Conservation (phyloP, 257 asterid species). For the Hygrophila difformis region DNA sequence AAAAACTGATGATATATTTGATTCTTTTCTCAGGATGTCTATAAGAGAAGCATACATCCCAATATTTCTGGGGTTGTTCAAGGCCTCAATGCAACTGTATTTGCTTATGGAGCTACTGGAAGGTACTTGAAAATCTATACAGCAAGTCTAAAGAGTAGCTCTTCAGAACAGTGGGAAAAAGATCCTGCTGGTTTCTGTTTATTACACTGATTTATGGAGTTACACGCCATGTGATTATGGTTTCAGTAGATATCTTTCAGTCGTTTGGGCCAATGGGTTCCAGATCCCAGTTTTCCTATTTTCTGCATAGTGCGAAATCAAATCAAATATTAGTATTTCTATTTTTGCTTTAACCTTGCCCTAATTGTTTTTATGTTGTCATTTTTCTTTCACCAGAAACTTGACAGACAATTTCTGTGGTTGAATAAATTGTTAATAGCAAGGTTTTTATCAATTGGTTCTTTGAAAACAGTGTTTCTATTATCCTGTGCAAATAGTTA, state of each 20-base stretch:
- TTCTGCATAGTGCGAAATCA: constrained; percentile 9
- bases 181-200: constrained; percentile 8
- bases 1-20: constrained; percentile 12
- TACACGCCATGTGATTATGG: constrained; percentile 5
- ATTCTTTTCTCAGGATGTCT: constrained; percentile 57
- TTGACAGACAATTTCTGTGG: background rate
- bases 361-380: constrained; percentile 3
- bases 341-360: constrained; percentile 6
- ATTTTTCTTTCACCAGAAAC: background rate
- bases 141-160: constrained; percentile 8
- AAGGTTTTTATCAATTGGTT: background rate
- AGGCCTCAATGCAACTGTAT: constrained; percentile 94
- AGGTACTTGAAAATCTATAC: constrained; percentile 41
- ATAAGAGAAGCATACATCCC: constrained; percentile 50
- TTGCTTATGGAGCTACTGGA: constrained; percentile 98
- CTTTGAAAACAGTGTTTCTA: background rate
- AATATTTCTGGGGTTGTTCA: constrained; percentile 83
- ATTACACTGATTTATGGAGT: constrained; percentile 7
- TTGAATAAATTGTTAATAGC: background rate
- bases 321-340: background rate
- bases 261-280: constrained; percentile 5
- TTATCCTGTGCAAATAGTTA: constrained; percentile 1
- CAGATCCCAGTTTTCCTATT: constrained; percentile 1
- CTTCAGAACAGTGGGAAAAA: constrained; percentile 6
- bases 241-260: background rate